Evolutionary conservation across 176 grass and related monocot species (phyloP), one percentile per base, ranked within the genome.

Genomic region (sorghum (Sorghum bicolor)): DNA sequence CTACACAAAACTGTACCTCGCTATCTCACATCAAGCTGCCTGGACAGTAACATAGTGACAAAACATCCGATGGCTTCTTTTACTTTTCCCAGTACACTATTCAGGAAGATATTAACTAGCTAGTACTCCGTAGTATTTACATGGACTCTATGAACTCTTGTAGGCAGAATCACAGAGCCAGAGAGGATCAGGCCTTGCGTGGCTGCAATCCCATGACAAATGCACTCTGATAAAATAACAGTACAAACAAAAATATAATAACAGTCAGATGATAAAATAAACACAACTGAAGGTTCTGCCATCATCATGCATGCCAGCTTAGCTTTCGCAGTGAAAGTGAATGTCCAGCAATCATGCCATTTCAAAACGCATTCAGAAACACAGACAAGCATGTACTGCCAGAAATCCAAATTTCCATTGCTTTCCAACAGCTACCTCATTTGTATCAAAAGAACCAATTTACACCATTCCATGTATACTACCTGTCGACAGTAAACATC

Each of bases 401-500:
- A 71, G 6, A 52, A 84, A 3, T 55, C 17, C 12, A 39, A 65
- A 28, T 29, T 68, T 3, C 10, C 30, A 70, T 6, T 38, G 24
- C 22, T 36, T 31, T 47, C 58, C 12, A 80, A 48, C 60, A 19
- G 15, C 34, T 71, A 12, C 2, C 41, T 79, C 38, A 36, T 45
- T 45, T 72, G 5, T 37, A 68, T 19, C 58, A 3, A 12, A 71
- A 84, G 30, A 61, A 24, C 39, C 40, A 47, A 72, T 81, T 50
- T 44, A 90, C 68, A 71, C 64, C 41, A 69, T 76, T 36, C 40
- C 48, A 70, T 79, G 39, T 79, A 74, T 52, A 84, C 43, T 9
- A 1, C 65, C 43, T 80, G 64, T 55, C 25, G 11, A 34, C 65
- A 40, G 53, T 34, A 57, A 29, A 34, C 72, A 50, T 13, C 61